phyloP scores from a whole-genome alignment of 768 basidiomycete species.

The Suillus americanus region DNA sequence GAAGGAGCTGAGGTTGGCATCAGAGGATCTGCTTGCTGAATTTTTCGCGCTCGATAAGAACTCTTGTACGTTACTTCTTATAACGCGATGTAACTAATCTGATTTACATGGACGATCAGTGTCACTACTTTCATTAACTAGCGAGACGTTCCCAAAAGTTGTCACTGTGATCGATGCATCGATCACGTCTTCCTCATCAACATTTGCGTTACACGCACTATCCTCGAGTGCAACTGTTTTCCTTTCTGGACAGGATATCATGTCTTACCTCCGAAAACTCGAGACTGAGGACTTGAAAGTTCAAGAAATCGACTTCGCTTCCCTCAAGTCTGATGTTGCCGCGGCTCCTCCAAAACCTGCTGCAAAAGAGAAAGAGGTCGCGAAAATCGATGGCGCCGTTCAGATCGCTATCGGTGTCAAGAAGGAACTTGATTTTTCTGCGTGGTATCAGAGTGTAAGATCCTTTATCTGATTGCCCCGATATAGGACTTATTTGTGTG shows the following conservation, averaged over 20 bases:
- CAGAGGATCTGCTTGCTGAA: slow-evolving; percentile 81
- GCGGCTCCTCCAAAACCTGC: slow-evolving; percentile 31
- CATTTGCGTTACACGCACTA: slow-evolving; percentile 75
- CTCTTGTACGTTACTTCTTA: slow-evolving; percentile 59
- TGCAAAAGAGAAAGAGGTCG: slow-evolving; percentile 66
- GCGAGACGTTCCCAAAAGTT: slow-evolving; percentile 65
- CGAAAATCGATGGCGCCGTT: slow-evolving; percentile 83
- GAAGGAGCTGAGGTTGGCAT: slow-evolving; percentile 85
- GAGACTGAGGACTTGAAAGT: slow-evolving; percentile 66
- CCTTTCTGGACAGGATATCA: slow-evolving; percentile 74
- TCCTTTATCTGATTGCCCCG: neutral
- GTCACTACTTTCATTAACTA: slow-evolving; percentile 74
- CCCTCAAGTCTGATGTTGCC: slow-evolving; percentile 51
- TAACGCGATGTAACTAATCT: neutral
- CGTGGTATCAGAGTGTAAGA: slow-evolving; percentile 90
- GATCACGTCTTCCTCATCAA: slow-evolving; percentile 56
- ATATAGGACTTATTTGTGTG: slow-evolving; percentile 17
- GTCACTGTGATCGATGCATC: slow-evolving; percentile 76
- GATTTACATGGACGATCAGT: slow-evolving; percentile 46
- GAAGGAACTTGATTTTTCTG: slow-evolving; percentile 93
- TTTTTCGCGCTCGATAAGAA: slow-evolving; percentile 86
- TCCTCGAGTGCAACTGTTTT: slow-evolving; percentile 75
- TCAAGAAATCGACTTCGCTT: slow-evolving; percentile 71
- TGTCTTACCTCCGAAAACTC: slow-evolving; percentile 67
- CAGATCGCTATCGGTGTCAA: slow-evolving; percentile 94